Evolutionary conservation across 176 grass and related monocot genomes (phyloP).

Genomic region (Hsuehochloa calcarea): DNA sequence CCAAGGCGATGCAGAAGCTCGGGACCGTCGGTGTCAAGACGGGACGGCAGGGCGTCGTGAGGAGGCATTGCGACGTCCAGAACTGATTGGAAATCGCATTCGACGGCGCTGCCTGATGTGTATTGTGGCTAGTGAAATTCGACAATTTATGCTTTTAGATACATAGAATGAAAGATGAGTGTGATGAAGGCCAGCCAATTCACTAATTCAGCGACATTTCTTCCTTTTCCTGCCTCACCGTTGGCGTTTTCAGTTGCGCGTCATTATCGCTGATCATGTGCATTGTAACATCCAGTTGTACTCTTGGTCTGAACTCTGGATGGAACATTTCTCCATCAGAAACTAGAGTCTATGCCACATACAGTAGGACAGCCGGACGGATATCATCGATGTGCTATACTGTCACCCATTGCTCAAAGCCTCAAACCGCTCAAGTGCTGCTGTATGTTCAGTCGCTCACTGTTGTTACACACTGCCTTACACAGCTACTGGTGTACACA

Average conservation of each 20-base stretch:
- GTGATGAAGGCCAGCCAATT: not conserved
- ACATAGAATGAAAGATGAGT: not conserved
- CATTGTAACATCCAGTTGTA: not conserved
- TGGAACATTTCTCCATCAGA: not conserved
- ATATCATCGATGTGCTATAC: too few relatives aligned
- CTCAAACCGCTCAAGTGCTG: not conserved
- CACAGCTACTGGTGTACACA: not conserved
- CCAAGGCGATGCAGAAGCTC: constrained; percentile 77
- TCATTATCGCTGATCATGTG: not conserved
- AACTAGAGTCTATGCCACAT: not conserved
- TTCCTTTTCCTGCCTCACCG: not conserved
- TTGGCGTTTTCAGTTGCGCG: not conserved
- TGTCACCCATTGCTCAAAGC: not conserved
- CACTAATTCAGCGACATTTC: not conserved
- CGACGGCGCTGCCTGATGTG: not conserved
- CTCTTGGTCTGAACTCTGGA: not conserved
- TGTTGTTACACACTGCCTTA: not conserved
- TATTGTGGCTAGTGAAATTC: not conserved
- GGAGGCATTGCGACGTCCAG: constrained; percentile 71
- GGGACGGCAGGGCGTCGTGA: constrained; percentile 61
- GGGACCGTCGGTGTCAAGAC: constrained; percentile 79
- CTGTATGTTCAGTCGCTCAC: not conserved
- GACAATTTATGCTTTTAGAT: constrained; percentile 3
- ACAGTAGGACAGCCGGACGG: too few relatives aligned
- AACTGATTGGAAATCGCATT: constrained; percentile 15